phyloP scores from a whole-genome alignment of 352 stramenopile genomes.

The Pelagophyceae sp. region DNA sequence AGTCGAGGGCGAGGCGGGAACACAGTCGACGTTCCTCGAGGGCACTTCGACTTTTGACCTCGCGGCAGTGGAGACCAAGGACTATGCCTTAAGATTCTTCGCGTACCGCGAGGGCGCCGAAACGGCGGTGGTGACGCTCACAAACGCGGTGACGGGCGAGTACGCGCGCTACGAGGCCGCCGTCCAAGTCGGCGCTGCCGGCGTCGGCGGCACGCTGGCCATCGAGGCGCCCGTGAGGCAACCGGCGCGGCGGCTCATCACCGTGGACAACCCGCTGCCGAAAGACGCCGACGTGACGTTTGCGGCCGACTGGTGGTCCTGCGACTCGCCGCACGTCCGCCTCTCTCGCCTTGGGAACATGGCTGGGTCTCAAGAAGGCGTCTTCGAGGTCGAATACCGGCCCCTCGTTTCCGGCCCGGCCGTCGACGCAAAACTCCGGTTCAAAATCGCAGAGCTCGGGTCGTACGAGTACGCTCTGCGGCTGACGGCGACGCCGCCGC shows the following conservation, averaged over 20 bases:
- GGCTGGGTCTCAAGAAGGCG: constrained; percentile 57
- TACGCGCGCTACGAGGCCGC: constrained; percentile 61
- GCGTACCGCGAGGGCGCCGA: constrained; percentile 64
- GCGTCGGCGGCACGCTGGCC: constrained; percentile 60
- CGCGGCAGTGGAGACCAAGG: constrained; percentile 45
- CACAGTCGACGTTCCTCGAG: constrained; percentile 49
- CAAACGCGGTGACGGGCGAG: constrained; percentile 65
- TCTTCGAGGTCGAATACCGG: constrained; percentile 76
- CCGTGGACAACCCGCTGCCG: constrained; percentile 77
- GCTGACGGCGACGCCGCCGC: constrained; percentile 57
- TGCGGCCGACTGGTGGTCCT: constrained; percentile 63
- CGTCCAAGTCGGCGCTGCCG: constrained; percentile 45
- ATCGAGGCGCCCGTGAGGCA: constrained; percentile 72
- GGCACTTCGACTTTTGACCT: constrained; percentile 60
- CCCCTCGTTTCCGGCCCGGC: constrained; percentile 54
- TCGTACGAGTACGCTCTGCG: constrained; percentile 72
- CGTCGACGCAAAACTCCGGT: constrained; percentile 42
- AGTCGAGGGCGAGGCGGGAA: constrained; percentile 9
- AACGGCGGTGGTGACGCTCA: constrained; percentile 58
- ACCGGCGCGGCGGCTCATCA: constrained; percentile 59
- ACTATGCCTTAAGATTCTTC: constrained; percentile 74
- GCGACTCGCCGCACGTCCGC: constrained; percentile 50
- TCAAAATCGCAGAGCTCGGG: constrained; percentile 67
- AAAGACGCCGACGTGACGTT: constrained; percentile 47
- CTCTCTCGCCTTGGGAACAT: constrained; percentile 61